phyloP scores from a whole-genome alignment of 495 filamentous ascomycete genomes.

The Xylaria flabelliformis region DNA sequence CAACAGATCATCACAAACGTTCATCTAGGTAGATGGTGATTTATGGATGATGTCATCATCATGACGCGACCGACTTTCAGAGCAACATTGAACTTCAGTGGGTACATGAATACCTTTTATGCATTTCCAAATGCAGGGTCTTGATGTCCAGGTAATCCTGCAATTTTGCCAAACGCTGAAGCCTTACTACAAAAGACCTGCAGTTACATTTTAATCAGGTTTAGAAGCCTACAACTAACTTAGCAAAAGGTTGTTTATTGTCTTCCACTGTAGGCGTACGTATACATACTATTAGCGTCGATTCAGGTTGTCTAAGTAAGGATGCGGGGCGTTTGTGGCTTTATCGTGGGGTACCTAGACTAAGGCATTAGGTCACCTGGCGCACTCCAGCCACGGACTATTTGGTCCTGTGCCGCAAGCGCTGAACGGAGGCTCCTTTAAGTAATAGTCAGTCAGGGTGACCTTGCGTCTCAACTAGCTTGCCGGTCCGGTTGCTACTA shows the following conservation, averaged over 20 bases:
- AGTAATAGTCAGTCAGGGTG: slow-evolving; percentile 23
- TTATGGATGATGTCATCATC: slow-evolving; percentile 32
- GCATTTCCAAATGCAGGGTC: neutral
- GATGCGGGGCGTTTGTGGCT: slow-evolving; percentile 19
- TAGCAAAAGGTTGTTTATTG: neutral
- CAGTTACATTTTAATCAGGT: neutral
- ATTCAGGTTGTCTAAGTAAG: neutral
- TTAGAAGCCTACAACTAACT: neutral
- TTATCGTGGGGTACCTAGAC: slow-evolving; percentile 23
- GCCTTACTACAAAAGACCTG: neutral
- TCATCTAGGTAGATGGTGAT: slow-evolving; percentile 6
- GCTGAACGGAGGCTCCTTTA: slow-evolving; percentile 17
- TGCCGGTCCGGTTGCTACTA: slow-evolving; percentile 9
- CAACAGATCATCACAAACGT: neutral
- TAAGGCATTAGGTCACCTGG: slow-evolving; percentile 27
- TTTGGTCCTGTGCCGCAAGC: slow-evolving; percentile 8
- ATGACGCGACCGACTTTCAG: slow-evolving; percentile 18
- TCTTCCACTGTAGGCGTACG: neutral
- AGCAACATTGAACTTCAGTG: neutral
- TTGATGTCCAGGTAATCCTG: neutral
- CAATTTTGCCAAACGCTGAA: neutral
- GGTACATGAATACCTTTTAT: neutral
- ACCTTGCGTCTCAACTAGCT: slow-evolving; percentile 22
- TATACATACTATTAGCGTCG: neutral
- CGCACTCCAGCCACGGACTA: slow-evolving; percentile 25